Conservation (phyloP, 2,329 filamentous ascomycete genomes). For the Sporothrix sp. region DNA sequence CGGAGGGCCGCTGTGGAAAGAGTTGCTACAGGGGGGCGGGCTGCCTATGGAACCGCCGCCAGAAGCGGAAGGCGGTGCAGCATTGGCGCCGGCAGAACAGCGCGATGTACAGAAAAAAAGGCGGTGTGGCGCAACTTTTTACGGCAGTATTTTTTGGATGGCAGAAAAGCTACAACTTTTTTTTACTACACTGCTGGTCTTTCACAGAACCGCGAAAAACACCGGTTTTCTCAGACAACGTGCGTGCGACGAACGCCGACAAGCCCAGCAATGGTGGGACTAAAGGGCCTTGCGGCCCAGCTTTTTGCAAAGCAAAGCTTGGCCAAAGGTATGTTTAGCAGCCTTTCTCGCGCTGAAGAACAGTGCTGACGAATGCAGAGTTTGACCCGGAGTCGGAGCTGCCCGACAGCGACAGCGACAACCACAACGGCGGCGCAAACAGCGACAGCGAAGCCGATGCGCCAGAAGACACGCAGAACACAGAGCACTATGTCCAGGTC, state of each 20-base stretch:
- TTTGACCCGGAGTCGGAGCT: constrained; percentile 68
- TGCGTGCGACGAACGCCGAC: background rate
- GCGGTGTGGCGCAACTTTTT: constrained; percentile 17
- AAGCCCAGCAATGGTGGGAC: constrained; percentile 36
- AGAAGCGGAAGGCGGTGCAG: constrained; percentile 12
- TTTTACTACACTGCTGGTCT: background rate
- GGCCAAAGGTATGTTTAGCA: constrained; percentile 43
- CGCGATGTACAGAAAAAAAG: background rate
- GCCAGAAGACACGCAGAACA: constrained; percentile 48
- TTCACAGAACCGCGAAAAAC: background rate
- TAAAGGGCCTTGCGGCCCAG: constrained; percentile 43
- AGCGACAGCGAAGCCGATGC: constrained; percentile 41
- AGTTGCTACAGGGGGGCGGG: background rate
- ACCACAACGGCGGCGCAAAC: constrained; percentile 22
- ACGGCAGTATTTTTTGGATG: constrained; percentile 6
- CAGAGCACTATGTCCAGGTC: constrained; percentile 79
- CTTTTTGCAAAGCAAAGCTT: constrained; percentile 54
- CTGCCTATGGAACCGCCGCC: background rate
- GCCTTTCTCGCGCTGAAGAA: background rate
- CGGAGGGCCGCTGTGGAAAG: too few relatives aligned
- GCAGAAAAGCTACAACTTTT: constrained; percentile 7
- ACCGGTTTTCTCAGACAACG: background rate
- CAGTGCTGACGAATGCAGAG: constrained; percentile 41
- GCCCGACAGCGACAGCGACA: constrained; percentile 45
- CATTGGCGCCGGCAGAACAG: constrained; percentile 8